Evolutionary conservation across 1,284 basidiomycete species (phyloP), one percentile per base, ranked within the genome.

Genomic region (Puccinia hordei): DNA sequence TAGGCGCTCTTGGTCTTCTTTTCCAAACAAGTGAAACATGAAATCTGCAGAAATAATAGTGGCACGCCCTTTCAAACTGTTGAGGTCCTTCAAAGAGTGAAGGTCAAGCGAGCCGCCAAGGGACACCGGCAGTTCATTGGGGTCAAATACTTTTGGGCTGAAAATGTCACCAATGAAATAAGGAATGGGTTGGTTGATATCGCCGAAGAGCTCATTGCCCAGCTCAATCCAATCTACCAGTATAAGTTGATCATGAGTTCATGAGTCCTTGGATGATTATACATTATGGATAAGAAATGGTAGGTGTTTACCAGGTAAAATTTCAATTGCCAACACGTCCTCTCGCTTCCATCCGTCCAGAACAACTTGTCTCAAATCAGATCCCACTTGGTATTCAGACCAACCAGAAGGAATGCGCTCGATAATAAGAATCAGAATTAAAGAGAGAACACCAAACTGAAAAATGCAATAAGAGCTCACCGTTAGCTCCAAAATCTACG

Each of bases 141-240:
- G 38, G 38, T 75, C 73, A 19, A 75, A 49, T 0, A 75, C 41
- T 44, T 61, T 17, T 2, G 57, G 6, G 0, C 65, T n/a, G 51
- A 75, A 63, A 38, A 75, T 63, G 41, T 75, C 30, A 30, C 73
- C 73, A 17, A 75, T 44, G 59, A 75, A 75, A 27, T 49, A 75
- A 46, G 73, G 73, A 17, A 63, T 61, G 10, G 73, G 57, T 9
- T 19, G 44, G 6, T 75, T 59, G 8, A 35, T 12, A 15, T 35
- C 27, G 3, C 15, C 13, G 44, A 75, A 75, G 41, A 75, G 55
- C 46, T 63, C 38, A 24, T 49, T 61, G 44, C 57, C 73, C 24
- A 75, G 19, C 22, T 44, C 33, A 17, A 46, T 75, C 59, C 41
- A 46, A 30, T 51, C 73, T 75, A 46, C 17, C n/a, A n/a, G 22